Conservation (phyloP, 192 early-diverging fungal species). For the Coemansia sp. region DNA sequence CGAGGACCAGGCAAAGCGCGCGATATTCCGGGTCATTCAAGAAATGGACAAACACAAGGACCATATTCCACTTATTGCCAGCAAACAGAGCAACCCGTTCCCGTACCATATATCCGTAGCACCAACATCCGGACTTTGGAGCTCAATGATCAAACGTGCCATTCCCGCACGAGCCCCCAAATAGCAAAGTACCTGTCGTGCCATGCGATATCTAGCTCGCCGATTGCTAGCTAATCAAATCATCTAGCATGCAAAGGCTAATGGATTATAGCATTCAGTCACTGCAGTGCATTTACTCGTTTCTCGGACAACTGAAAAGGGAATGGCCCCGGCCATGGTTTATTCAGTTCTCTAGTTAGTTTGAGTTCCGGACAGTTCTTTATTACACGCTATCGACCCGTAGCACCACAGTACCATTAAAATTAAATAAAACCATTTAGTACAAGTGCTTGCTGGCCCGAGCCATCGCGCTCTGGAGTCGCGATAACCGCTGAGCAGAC, state of each 20-base stretch:
- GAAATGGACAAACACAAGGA: conserved; percentile 43
- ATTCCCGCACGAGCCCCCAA: conserved; percentile 32
- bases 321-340: too few relatives aligned
- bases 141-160: conserved; percentile 52
- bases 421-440: background rate
- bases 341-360: too few relatives aligned
- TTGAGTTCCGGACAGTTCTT: too few relatives aligned
- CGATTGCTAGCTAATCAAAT: too few relatives aligned
- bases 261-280: too few relatives aligned
- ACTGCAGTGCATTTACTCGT: too few relatives aligned
- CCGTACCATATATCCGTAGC: conserved; percentile 45
- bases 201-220: too few relatives aligned
- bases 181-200: too few relatives aligned
- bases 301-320: too few relatives aligned
- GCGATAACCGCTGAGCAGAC: conserved; percentile 17
- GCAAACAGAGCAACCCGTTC: conserved; percentile 38
- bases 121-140: conserved; percentile 40
- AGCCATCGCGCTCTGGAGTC: conserved; percentile 37
- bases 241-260: too few relatives aligned
- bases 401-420: too few relatives aligned
- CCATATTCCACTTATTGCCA: conserved; percentile 50
- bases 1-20: conserved; percentile 28
- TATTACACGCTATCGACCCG: too few relatives aligned
- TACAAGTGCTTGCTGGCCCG: conserved; percentile 38
- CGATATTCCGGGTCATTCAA: conserved; percentile 34